These are phyloP conservation scores for Isoetes engelmannii DNA, from an alignment of 83 land plant genomes.

Conservation along the genomic window DNA sequence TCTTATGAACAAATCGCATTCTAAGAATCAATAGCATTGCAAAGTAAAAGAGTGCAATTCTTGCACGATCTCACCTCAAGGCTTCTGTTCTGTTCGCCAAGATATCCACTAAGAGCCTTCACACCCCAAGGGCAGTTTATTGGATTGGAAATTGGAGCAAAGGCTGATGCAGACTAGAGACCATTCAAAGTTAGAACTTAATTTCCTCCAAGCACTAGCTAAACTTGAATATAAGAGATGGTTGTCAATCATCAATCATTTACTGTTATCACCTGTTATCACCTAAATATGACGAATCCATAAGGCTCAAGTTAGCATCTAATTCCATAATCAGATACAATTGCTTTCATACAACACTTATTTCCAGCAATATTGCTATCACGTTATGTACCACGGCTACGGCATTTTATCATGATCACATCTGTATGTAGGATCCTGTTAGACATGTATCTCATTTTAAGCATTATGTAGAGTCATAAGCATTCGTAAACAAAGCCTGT, in stretches of 20 bases:
- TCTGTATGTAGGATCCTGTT: too few species aligned
- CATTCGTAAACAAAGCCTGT: too few species aligned
- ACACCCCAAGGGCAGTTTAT: conserved; percentile 85
- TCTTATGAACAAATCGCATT: conserved; percentile 23
- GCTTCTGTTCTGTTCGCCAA: conserved; percentile 56
- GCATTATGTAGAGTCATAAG: too few species aligned
- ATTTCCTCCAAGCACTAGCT: not conserved
- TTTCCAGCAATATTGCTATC: too few species aligned
- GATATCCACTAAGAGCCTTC: conserved; percentile 85
- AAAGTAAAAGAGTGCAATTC: not conserved
- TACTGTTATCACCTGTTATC: too few species aligned
- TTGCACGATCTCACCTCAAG: conserved; percentile 45
- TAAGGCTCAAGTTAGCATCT: too few species aligned
- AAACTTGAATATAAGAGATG: not conserved
- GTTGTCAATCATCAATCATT: not conserved
- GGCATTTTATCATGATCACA: too few species aligned
- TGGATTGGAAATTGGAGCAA: conserved; percentile 93
- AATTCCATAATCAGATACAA: too few species aligned
- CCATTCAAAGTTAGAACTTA: not conserved
- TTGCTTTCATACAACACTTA: too few species aligned
- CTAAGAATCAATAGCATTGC: not conserved
- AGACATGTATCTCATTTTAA: too few species aligned
- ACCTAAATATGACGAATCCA: too few species aligned
- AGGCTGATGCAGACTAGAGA: conserved; percentile 90
- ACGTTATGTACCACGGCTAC: too few species aligned